A percentile compares a stretch with the other conserved stretches of the same genome.
phyloP scores from a whole-genome alignment of 106 monocot genomes.

The Narthecium ossifragum region DNA sequence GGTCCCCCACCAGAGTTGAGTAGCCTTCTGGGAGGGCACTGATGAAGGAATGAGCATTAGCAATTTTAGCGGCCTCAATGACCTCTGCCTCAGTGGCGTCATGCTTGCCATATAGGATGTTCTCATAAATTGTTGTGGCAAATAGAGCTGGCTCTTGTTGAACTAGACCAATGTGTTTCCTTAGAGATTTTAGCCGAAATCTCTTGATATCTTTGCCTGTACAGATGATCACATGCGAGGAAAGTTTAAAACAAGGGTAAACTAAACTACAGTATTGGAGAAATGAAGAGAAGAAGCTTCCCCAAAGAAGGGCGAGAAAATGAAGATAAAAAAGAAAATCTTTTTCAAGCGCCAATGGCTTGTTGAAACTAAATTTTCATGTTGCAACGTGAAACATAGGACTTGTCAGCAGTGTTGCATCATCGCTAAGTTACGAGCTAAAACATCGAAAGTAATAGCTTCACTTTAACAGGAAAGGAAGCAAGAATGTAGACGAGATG shows the following conservation, averaged over 20 bases:
- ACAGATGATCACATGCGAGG: neutral
- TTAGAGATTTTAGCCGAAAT: slow-evolving; percentile 2
- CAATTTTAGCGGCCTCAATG: slow-evolving; percentile 7
- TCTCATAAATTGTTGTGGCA: slow-evolving; percentile 14
- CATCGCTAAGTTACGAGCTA: no score
- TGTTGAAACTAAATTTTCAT: no score
- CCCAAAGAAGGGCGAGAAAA: neutral
- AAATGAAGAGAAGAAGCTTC: neutral
- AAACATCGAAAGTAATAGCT: no score
- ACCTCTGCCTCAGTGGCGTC: slow-evolving; percentile 14
- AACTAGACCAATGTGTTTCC: slow-evolving; percentile 11
- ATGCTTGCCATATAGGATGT: slow-evolving; percentile 16
- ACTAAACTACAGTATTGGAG: no score
- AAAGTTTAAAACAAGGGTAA: neutral
- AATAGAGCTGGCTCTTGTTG: slow-evolving; percentile 23
- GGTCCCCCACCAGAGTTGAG: slow-evolving; percentile 18
- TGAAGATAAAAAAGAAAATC: neutral
- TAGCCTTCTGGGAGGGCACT: slow-evolving; percentile 19
- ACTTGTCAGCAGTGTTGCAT: no score
- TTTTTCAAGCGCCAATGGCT: no score
- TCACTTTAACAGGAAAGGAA: no score
- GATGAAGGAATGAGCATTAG: slow-evolving; percentile 14
- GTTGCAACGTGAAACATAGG: no score
- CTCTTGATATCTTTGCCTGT: slow-evolving; percentile 7
- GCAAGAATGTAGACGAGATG: no score